phyloP scores from a whole-genome alignment of 78 protist species.

The Chrysochromulina parva region DNA sequence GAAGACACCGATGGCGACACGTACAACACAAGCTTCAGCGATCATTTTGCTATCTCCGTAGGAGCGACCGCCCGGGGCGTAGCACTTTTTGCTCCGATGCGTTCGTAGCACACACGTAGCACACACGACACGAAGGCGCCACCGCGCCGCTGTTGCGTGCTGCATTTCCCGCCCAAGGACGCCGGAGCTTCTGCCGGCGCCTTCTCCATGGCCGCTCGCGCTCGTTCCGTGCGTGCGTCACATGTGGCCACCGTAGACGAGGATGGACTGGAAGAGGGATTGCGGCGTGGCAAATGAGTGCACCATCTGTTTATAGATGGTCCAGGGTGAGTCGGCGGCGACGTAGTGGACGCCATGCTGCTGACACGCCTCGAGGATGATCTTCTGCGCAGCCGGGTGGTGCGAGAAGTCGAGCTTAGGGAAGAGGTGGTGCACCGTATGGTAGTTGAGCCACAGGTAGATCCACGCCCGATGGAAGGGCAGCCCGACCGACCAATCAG shows the following conservation, averaged over 20 bases:
- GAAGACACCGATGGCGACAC: no score
- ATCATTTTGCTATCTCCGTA: no score
- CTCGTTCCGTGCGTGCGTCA: neutral
- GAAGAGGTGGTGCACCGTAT: neutral
- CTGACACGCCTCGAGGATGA: neutral
- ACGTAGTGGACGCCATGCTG: neutral
- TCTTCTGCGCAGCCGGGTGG: neutral
- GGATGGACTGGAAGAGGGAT: neutral
- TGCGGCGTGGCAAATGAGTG: neutral
- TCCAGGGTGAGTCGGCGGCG: neutral
- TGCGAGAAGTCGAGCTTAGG: neutral
- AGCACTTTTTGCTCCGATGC: no score
- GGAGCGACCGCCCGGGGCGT: no score
- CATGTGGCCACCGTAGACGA: neutral
- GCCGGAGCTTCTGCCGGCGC: no score
- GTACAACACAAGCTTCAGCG: no score
- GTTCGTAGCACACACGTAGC: no score
- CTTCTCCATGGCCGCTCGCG: no score
- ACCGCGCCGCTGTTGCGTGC: no score
- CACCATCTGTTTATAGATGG: neutral
- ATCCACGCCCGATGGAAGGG: neutral
- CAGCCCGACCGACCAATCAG: neutral
- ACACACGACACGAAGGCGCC: no score
- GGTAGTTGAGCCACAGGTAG: constrained; percentile 1
- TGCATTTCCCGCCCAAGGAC: no score